Evolutionary conservation across 805 yeast species (phyloP).

Genomic region (Komagataella populi): DNA sequence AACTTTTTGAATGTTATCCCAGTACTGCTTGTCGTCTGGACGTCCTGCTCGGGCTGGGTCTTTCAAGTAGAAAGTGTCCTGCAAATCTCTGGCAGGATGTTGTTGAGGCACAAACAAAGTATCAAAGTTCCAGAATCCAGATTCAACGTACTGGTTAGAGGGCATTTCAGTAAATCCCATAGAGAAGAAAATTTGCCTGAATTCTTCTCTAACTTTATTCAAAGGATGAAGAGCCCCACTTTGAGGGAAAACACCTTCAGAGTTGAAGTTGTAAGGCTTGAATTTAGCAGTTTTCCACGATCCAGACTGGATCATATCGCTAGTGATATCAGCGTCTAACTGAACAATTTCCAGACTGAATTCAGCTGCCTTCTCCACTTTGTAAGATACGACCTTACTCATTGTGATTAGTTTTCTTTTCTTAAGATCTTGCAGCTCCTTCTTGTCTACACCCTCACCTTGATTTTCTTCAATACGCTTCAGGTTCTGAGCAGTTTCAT

Average conservation of each 20-base stretch:
- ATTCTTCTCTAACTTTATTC: slow-evolving; percentile 93
- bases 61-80: slow-evolving; percentile 94
- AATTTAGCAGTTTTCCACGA: slow-evolving; percentile 74
- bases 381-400: slow-evolving; percentile 63
- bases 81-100: slow-evolving; percentile 98
- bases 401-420: slow-evolving; percentile 78
- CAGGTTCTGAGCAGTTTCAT: slow-evolving; percentile 54
- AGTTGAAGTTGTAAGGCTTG: slow-evolving; percentile 91
- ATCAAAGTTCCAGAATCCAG: slow-evolving; percentile 99
- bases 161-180: slow-evolving; percentile 99
- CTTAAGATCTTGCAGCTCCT: slow-evolving; percentile 72
- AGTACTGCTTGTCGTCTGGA: slow-evolving; percentile 72
- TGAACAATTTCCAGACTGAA: slow-evolving; percentile 71
- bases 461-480: slow-evolving; percentile 32
- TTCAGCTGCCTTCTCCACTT: slow-evolving; percentile 67
- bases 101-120: slow-evolving; percentile 96
- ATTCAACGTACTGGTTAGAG: slow-evolving; percentile 92
- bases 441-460: slow-evolving; percentile 46
- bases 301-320: slow-evolving; percentile 79
- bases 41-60: slow-evolving; percentile 75
- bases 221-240: slow-evolving; percentile 96
- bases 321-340: slow-evolving; percentile 85
- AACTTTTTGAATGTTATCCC: slow-evolving; percentile 66
- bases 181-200: slow-evolving; percentile 92
- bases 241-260: slow-evolving; percentile 79